A percentile compares a stretch with the other conserved stretches of the same genome.
Conservation (phyloP, 1,139 yeast genomes). For the Saccharomyces hybrid region DNA sequence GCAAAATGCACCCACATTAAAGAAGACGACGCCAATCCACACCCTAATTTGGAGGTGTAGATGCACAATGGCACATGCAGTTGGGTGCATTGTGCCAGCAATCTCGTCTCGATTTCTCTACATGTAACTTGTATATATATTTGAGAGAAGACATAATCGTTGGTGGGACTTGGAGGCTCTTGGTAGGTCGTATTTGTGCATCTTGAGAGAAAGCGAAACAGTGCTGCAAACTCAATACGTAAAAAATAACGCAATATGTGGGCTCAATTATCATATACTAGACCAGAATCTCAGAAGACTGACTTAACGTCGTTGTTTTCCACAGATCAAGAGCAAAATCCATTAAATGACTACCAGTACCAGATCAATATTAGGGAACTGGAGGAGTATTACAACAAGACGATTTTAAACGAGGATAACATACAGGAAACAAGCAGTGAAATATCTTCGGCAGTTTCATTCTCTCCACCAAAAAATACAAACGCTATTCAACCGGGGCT, state of each 20-base stretch:
- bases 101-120: neutral
- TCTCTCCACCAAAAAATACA: neutral
- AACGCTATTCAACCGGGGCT: neutral
- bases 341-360: constrained; percentile 9
- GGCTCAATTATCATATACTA: neutral
- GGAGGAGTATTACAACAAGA: constrained; percentile 30
- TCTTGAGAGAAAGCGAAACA: neutral
- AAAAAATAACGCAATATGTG: neutral
- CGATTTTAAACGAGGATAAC: constrained; percentile 22
- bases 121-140: neutral
- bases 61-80: neutral
- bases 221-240: neutral
- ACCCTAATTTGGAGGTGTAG: constrained; percentile 1
- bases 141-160: neutral
- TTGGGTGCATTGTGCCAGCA: neutral
- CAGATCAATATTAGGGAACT: constrained; percentile 25
- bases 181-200: neutral
- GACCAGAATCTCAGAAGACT: neutral
- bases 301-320: neutral
- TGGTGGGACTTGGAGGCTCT: neutral
- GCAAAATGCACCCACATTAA: constrained; percentile 1
- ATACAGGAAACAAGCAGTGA: neutral
- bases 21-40: neutral
- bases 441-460: neutral
- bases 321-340: neutral